Evolutionary conservation across 169 alveolate genomes (phyloP).

Genomic region (Eimeria necatrix): DNA sequence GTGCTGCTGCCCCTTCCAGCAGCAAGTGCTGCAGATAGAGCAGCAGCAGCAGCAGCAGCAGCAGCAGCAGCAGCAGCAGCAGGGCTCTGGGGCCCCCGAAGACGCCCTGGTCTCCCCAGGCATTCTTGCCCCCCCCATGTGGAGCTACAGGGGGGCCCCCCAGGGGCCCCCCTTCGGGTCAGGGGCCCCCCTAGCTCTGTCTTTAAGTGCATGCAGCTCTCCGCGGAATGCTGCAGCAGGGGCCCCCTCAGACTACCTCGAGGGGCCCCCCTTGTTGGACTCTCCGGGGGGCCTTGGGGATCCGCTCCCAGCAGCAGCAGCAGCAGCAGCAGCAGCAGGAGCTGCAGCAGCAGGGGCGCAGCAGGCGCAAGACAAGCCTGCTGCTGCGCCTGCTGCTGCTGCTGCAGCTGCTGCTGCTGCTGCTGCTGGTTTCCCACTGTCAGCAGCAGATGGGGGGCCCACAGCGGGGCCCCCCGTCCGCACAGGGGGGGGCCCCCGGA

Average conservation of each 20-base stretch:
- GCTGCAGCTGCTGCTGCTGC: constrained; percentile 28
- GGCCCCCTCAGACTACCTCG: constrained; percentile 31
- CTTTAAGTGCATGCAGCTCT: constrained; percentile 50
- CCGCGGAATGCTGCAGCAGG: constrained; percentile 8
- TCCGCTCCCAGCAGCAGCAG: constrained; percentile 34
- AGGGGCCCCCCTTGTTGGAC: constrained; percentile 40
- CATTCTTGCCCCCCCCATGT: neutral
- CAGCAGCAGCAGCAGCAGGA: constrained; percentile 55
- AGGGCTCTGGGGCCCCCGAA: constrained; percentile 18
- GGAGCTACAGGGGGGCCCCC: constrained; percentile 45
- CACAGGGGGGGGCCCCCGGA: neutral
- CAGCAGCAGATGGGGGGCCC: neutral
- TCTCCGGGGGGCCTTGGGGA: constrained; percentile 27
- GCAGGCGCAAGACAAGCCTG: neutral
- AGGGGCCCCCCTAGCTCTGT: constrained; percentile 5
- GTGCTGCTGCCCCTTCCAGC: constrained; percentile 46
- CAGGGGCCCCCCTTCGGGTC: constrained; percentile 40
- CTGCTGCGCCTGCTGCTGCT: neutral
- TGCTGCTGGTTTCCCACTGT: neutral
- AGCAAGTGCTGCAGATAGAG: constrained; percentile 23
- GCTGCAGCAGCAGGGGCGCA: constrained; percentile 10
- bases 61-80: constrained; percentile 58
- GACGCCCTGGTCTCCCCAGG: constrained; percentile 11
- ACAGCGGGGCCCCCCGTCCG: constrained; percentile 33
- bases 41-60: constrained; percentile 52